These are phyloP conservation scores for Aspergillus quadrilineatus DNA, from an alignment of 2,329 filamentous ascomycete genomes.

Conservation along the genomic window DNA sequence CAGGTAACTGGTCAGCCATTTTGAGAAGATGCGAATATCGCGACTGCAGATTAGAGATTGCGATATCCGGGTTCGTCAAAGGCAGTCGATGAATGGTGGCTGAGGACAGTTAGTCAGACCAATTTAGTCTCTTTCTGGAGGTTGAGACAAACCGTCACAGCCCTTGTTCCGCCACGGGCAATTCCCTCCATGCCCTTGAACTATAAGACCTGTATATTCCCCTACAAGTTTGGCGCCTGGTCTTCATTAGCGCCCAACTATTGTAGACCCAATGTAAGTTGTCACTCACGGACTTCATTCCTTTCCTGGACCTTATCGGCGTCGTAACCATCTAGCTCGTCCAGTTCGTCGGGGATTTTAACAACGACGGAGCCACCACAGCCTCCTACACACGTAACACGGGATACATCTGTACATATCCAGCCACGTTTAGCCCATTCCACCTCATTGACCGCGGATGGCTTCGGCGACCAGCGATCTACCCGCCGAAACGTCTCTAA, in stretches of 20 bases:
- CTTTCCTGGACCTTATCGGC: conserved; percentile 42
- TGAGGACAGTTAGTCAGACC: conserved; percentile 50
- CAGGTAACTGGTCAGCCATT: conserved; percentile 40
- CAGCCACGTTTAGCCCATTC: conserved; percentile 94
- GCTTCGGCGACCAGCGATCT: conserved; percentile 91
- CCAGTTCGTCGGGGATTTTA: conserved; percentile 68
- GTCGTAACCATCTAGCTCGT: conserved; percentile 49
- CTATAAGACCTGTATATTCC: conserved; percentile 71
- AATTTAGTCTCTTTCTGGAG: conserved; percentile 51
- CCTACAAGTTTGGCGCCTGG: conserved; percentile 67
- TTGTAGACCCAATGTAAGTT: background rate
- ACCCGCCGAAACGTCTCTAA: conserved; percentile 88
- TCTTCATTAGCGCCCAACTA: background rate
- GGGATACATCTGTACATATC: conserved; percentile 79
- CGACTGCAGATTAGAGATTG: conserved; percentile 58
- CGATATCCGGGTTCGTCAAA: conserved; percentile 60
- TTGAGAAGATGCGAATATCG: conserved; percentile 61
- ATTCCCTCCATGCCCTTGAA: conserved; percentile 71
- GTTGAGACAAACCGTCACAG: conserved; percentile 68
- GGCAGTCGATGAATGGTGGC: conserved; percentile 66
- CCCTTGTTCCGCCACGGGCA: conserved; percentile 85
- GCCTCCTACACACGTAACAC: conserved; percentile 75
- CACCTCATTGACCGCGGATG: conserved; percentile 79
- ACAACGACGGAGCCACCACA: conserved; percentile 84
- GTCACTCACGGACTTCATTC: conserved; percentile 44